Conservation (phyloP, 345 rosid species). For the Aquilaria yunnanensis region DNA sequence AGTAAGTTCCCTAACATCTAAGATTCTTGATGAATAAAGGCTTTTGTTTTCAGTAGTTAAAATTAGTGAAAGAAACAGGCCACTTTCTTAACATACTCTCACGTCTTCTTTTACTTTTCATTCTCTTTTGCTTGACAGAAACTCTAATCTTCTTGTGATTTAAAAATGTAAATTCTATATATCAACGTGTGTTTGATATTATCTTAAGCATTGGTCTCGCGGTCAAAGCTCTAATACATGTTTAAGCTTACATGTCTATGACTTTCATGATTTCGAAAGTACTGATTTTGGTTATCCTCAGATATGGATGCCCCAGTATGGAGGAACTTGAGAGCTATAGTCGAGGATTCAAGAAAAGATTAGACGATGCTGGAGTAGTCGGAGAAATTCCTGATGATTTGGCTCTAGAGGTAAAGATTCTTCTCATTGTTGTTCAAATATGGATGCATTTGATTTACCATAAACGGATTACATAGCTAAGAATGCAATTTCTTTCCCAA, state of each 20-base stretch:
- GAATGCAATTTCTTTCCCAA: slow-evolving; percentile 1
- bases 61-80: background rate
- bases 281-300: slow-evolving; percentile 11
- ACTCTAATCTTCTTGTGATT: too few relatives aligned
- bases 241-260: too few relatives aligned
- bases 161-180: too few relatives aligned
- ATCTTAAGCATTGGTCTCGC: too few relatives aligned
- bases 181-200: too few relatives aligned
- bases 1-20: slow-evolving; percentile 29
- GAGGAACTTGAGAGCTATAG: slow-evolving; percentile 73
- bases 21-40: background rate
- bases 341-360: slow-evolving; percentile 59
- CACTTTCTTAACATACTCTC: too few relatives aligned
- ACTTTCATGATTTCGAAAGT: too few relatives aligned
- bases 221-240: too few relatives aligned
- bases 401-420: slow-evolving; percentile 67
- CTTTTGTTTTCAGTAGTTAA: background rate
- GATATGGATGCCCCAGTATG: slow-evolving; percentile 86
- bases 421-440: background rate
- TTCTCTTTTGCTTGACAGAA: too few relatives aligned
- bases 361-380: slow-evolving; percentile 72
- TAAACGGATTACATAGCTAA: background rate
- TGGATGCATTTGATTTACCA: background rate
- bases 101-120: too few relatives aligned
- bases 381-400: slow-evolving; percentile 66